Evolutionary conservation across 208 protist species (phyloP).

Genomic region (Trypanosoma rangeli): DNA sequence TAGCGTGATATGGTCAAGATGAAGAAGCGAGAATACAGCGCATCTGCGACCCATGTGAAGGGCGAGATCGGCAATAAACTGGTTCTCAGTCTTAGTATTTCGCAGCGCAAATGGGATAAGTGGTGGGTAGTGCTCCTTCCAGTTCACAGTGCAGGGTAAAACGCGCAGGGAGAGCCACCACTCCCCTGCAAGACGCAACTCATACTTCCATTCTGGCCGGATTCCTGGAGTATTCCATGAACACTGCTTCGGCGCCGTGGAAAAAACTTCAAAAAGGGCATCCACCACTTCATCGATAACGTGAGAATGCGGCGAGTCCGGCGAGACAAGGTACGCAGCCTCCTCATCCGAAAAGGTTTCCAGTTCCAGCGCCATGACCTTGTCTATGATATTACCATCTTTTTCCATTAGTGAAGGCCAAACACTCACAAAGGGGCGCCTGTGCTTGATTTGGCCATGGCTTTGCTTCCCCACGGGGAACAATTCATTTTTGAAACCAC

Average conservation of each 20-base stretch:
- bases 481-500: not conserved
- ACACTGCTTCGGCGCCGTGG: slow-evolving; percentile 17
- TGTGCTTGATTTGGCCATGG: not conserved
- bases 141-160: slow-evolving; percentile 5
- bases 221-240: slow-evolving; percentile 38
- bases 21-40: slow-evolving; percentile 50
- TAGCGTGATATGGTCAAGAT: slow-evolving; percentile 61
- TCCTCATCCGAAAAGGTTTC: slow-evolving; percentile 43
- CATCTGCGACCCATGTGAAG: slow-evolving; percentile 36
- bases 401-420: not conserved
- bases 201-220: slow-evolving; percentile 47
- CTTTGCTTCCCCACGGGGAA: not conserved
- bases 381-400: slow-evolving; percentile 27
- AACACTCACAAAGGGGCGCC: not conserved
- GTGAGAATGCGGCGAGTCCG: slow-evolving; percentile 34
- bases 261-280: slow-evolving; percentile 21
- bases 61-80: slow-evolving; percentile 65
- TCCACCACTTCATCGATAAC: slow-evolving; percentile 24
- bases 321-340: slow-evolving; percentile 45
- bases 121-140: slow-evolving; percentile 30
- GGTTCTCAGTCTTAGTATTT: slow-evolving; percentile 37
- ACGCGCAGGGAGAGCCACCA: slow-evolving; percentile 76
- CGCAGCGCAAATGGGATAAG: slow-evolving; percentile 35
- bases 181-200: slow-evolving; percentile 61
- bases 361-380: slow-evolving; percentile 34